Conservation (phyloP, 306 rosid species). For the Arachis stenosperma region DNA sequence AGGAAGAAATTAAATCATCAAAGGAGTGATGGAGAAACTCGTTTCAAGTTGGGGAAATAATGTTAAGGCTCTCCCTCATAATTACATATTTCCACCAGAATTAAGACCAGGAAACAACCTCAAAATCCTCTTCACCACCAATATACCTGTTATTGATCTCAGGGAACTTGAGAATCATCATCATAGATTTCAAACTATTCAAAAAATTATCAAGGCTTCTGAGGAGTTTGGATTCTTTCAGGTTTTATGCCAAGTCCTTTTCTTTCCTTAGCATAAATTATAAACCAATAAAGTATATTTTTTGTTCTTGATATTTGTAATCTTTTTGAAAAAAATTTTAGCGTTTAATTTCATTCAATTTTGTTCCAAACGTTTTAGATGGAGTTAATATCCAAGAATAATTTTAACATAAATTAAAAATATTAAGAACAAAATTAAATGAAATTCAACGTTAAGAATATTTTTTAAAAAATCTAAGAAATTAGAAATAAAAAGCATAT, state of each 20-base stretch:
- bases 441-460: too few species aligned
- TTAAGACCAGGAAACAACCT: slow-evolving; percentile 38
- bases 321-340: too few species aligned
- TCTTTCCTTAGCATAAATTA: too few species aligned
- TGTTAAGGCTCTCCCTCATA: slow-evolving; percentile 19
- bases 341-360: too few species aligned
- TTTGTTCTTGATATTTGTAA: too few species aligned
- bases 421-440: too few species aligned
- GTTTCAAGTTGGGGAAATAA: slow-evolving; percentile 32
- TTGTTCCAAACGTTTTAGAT: too few species aligned
- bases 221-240: slow-evolving; percentile 45
- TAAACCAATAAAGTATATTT: too few species aligned
- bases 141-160: slow-evolving; percentile 39
- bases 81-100: slow-evolving; percentile 44
- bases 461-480: too few species aligned
- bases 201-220: slow-evolving; percentile 41
- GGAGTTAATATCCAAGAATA: too few species aligned
- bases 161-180: slow-evolving; percentile 8
- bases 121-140: slow-evolving; percentile 17
- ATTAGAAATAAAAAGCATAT: too few species aligned
- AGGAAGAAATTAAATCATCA: background rate
- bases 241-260: slow-evolving; percentile 6
- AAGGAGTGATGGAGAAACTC: slow-evolving; percentile 37
- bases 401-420: too few species aligned
- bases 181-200: slow-evolving; percentile 19